Conservation (phyloP, 2,329 filamentous ascomycete genomes). For the Pseudocercospora macadamiae region DNA sequence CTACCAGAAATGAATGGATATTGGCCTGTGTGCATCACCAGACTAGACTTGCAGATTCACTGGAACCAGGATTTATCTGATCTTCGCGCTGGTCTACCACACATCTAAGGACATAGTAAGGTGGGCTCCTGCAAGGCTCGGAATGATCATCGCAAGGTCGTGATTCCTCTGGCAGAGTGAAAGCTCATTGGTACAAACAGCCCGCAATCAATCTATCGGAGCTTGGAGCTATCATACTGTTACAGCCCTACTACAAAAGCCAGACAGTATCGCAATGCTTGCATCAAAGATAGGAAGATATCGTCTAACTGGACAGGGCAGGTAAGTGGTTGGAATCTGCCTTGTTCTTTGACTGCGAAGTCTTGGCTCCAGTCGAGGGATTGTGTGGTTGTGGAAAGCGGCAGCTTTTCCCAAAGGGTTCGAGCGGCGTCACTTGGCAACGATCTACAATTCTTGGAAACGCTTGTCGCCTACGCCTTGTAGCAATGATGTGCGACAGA, state of each 20-base stretch:
- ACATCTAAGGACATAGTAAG: background rate
- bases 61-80: background rate
- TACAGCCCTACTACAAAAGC: constrained; percentile 18
- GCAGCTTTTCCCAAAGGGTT: constrained; percentile 1
- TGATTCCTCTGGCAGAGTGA: background rate
- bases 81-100: background rate
- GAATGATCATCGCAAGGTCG: background rate
- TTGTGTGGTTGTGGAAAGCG: background rate
- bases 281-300: background rate
- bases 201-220: background rate
- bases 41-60: background rate
- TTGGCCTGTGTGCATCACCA: background rate
- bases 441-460: constrained; percentile 5
- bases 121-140: background rate
- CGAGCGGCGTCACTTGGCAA: background rate
- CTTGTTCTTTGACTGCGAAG: background rate
- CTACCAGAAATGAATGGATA: background rate
- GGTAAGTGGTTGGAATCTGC: constrained; percentile 13
- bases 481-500: constrained; percentile 6
- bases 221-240: background rate
- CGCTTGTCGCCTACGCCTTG: constrained; percentile 18
- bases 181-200: background rate
- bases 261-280: constrained; percentile 2
- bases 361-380: constrained; percentile 5
- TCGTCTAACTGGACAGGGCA: constrained; percentile 17